These are phyloP conservation scores for Colletotrichum chrysophilum DNA, from an alignment of 2,329 filamentous ascomycete species.

Conservation along the genomic window DNA sequence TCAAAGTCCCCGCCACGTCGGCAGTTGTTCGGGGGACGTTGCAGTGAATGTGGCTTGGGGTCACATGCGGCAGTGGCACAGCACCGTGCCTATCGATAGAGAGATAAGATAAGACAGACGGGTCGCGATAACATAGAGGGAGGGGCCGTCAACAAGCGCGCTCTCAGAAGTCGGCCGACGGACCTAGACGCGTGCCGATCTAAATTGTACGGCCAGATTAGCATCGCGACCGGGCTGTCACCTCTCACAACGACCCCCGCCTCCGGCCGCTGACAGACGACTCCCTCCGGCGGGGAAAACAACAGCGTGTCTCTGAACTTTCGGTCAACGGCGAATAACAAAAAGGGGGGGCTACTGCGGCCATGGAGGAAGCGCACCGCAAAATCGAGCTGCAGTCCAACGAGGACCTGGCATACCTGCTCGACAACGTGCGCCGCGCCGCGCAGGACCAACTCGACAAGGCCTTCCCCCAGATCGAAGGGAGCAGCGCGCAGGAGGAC, in stretches of 20 bases:
- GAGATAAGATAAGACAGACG: background rate
- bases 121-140: background rate
- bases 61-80: background rate
- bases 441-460: conserved; percentile 71
- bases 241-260: background rate
- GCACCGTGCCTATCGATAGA: background rate
- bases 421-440: conserved; percentile 71
- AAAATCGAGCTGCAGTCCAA: conserved; percentile 82
- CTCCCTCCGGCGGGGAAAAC: background rate
- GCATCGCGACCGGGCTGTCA: background rate
- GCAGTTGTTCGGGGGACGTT: background rate
- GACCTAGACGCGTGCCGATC: background rate
- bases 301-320: background rate
- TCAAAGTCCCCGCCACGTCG: background rate
- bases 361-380: conserved; percentile 59
- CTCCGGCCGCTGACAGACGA: background rate
- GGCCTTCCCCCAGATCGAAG: conserved; percentile 69
- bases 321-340: fast-evolving
- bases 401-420: conserved; percentile 74
- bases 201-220: background rate
- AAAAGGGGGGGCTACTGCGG: background rate
- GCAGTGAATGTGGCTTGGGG: background rate
- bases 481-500: conserved; percentile 45
- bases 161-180: background rate
- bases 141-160: background rate